Conservation (phyloP, 2,329 filamentous ascomycete genomes). For the Fusarium domesticum region DNA sequence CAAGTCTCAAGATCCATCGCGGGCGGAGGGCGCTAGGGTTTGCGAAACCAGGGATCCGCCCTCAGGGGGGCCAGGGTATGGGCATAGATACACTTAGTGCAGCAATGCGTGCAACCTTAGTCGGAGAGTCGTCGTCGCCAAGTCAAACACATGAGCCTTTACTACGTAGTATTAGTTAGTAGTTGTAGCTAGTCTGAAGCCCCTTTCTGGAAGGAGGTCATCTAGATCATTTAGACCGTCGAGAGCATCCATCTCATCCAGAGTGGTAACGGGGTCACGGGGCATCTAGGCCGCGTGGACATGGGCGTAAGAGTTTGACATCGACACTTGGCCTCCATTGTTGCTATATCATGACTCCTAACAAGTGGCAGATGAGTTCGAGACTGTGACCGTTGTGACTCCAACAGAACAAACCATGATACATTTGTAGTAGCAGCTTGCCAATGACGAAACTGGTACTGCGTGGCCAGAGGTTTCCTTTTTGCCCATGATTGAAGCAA, state of each 20-base stretch:
- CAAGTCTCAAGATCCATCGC: slow-evolving; percentile 31
- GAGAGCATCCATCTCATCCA: no score
- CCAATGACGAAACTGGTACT: not conserved
- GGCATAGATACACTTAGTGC: slow-evolving; percentile 18
- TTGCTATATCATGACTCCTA: not conserved
- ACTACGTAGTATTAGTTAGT: no score
- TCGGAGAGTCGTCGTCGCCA: slow-evolving; percentile 21
- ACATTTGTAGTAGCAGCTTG: not conserved
- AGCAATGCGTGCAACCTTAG: slow-evolving; percentile 21
- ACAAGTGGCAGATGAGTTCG: not conserved
- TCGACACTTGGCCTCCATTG: not conserved
- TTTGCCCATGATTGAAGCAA: not conserved
- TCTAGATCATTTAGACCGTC: not conserved
- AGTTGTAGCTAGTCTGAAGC: not conserved
- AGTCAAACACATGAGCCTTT: slow-evolving; percentile 25
- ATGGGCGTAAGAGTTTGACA: not conserved
- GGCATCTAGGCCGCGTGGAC: not conserved
- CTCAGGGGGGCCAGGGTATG: slow-evolving; percentile 10
- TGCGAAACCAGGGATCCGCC: slow-evolving; percentile 19
- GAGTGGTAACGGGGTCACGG: no score
- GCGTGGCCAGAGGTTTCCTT: not conserved
- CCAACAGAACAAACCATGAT: not conserved
- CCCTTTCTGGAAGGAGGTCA: not conserved
- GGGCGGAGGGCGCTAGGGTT: slow-evolving; percentile 25
- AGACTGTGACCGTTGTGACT: not conserved